A percentile compares a stretch with the other conserved stretches of the same genome.
Evolutionary conservation across 2,329 filamentous ascomycete genomes (phyloP).

Genomic region (Hymenoscyphus fructigenus): DNA sequence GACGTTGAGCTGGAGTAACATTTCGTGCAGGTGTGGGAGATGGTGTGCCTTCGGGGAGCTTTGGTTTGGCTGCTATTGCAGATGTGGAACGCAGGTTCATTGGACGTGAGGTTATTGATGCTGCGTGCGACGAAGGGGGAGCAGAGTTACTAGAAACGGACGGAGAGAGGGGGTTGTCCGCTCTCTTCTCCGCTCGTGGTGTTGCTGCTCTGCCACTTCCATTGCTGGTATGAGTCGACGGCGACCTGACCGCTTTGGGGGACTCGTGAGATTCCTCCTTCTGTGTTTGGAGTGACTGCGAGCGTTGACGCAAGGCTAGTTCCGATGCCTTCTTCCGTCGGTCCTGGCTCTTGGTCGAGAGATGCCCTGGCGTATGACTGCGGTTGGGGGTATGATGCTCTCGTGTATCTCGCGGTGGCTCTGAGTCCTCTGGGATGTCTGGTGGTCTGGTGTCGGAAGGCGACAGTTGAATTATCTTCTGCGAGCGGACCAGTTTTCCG

Average conservation of each 20-base stretch:
- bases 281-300: conserved; percentile 36
- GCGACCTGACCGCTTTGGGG: conserved; percentile 24
- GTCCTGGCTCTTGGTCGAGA: conserved; percentile 54
- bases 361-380: conserved; percentile 62
- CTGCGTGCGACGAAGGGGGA: conserved; percentile 18
- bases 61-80: conserved; percentile 34
- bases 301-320: conserved; percentile 34
- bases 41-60: conserved; percentile 16
- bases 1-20: conserved; percentile 25
- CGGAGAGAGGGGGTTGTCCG: conserved; percentile 26
- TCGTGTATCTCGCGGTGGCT: conserved; percentile 33
- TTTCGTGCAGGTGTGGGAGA: conserved; percentile 28
- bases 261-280: conserved; percentile 23
- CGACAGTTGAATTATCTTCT: conserved; percentile 49
- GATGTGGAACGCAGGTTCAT: conserved; percentile 50
- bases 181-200: conserved; percentile 11
- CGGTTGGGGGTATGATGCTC: conserved; percentile 44
- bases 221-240: conserved; percentile 19
- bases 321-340: conserved; percentile 34
- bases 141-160: conserved; percentile 18
- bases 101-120: conserved; percentile 36
- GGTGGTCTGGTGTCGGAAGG: conserved; percentile 38
- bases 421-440: conserved; percentile 40
- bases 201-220: conserved; percentile 19
- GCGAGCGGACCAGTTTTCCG: conserved; percentile 49